Evolutionary conservation across 495 filamentous ascomycete genomes (phyloP).

Genomic region (Lepidopterella palustris): DNA sequence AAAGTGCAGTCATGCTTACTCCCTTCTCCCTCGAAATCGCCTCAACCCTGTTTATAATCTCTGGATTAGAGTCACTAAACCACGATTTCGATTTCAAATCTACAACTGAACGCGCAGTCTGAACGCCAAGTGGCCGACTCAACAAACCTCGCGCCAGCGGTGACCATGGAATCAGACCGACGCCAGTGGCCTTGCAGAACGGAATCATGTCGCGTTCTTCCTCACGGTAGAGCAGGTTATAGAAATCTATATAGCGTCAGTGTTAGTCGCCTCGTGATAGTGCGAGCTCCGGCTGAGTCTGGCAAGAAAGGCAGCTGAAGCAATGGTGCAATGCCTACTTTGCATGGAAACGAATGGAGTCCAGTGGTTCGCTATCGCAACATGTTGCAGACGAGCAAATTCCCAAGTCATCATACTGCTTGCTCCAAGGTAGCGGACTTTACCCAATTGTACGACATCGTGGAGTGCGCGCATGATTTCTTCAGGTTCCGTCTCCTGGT

Average conservation of each 20-base stretch:
- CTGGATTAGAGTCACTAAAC: background rate
- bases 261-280: background rate
- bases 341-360: slow-evolving; percentile 74
- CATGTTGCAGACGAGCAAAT: slow-evolving; percentile 57
- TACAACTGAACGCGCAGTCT: background rate
- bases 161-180: background rate
- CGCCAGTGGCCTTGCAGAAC: background rate
- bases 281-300: background rate
- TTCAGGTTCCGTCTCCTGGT: slow-evolving; percentile 45
- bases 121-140: background rate
- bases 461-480: slow-evolving; percentile 62
- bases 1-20: background rate
- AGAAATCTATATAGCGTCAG: background rate
- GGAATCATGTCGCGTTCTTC: background rate
- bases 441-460: slow-evolving; percentile 58
- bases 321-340: no score
- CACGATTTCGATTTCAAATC: background rate
- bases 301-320: background rate
- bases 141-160: background rate
- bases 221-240: background rate
- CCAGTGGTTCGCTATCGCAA: slow-evolving; percentile 54
- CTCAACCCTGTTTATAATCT: background rate
- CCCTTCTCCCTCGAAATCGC: background rate
- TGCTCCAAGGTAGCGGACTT: slow-evolving; percentile 64
- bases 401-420: slow-evolving; percentile 62